Conservation (phyloP, 495 filamentous ascomycete species). For the Penicillium daleae region DNA sequence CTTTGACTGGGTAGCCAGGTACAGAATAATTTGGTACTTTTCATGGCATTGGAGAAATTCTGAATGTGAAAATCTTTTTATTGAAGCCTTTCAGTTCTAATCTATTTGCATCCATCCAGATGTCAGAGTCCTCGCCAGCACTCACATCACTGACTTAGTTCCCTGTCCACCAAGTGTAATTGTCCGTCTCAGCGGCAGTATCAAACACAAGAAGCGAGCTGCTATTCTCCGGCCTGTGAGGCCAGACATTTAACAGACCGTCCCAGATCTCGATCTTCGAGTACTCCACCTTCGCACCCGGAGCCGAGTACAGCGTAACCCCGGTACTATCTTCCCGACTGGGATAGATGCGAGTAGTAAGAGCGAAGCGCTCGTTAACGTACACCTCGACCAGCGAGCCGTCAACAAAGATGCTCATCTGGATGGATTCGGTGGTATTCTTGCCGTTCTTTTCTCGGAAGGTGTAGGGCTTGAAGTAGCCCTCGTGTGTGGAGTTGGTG, state of each 20-base stretch:
- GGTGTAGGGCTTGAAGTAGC: constrained; percentile 22
- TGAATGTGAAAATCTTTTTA: no score
- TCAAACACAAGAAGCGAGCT: constrained; percentile 23
- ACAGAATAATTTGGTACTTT: no score
- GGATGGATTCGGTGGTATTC: constrained; percentile 11
- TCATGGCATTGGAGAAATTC: no score
- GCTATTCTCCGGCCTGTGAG: constrained; percentile 18
- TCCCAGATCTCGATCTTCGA: constrained; percentile 22
- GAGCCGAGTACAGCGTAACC: constrained; percentile 8
- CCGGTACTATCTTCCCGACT: constrained; percentile 29
- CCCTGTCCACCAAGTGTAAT: constrained; percentile 26
- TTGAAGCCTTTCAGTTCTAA: no score
- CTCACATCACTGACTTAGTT: constrained; percentile 1
- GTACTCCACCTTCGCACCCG: constrained; percentile 13
- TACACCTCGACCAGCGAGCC: constrained; percentile 25
- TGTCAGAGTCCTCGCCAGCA: neutral
- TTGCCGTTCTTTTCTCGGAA: neutral
- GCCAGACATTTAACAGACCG: constrained; percentile 25
- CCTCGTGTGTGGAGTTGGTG: constrained; percentile 12
- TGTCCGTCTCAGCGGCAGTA: constrained; percentile 22
- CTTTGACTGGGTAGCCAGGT: no score
- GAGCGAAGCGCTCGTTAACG: constrained; percentile 22
- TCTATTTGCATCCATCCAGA: no score
- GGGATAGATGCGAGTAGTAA: constrained; percentile 27
- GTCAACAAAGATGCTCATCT: constrained; percentile 22